Percentiles rank a stretch among this genome's conserved stretches.
Evolutionary conservation across 2,329 filamentous ascomycete genomes (phyloP).

Genomic region (Botrytis pseudocinerea): DNA sequence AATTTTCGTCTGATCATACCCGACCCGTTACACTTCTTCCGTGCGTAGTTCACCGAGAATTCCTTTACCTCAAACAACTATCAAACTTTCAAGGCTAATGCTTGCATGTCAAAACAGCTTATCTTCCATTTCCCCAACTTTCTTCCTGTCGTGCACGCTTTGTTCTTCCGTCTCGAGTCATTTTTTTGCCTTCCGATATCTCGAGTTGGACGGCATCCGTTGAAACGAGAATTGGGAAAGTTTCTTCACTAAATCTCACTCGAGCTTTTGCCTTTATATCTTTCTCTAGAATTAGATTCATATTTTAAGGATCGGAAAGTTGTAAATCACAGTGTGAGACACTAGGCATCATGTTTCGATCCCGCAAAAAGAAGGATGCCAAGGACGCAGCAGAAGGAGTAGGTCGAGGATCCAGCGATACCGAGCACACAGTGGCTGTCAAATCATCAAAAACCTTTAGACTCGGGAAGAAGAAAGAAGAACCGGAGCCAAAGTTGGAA

Average conservation of each 20-base stretch:
- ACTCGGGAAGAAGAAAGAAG: conserved; percentile 54
- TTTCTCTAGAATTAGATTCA: not conserved
- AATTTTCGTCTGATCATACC: conserved; percentile 16
- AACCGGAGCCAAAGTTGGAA: conserved; percentile 59
- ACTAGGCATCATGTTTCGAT: conserved; percentile 66
- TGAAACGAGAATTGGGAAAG: conserved; percentile 2
- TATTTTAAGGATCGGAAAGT: not conserved
- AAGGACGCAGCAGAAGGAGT: conserved; percentile 54
- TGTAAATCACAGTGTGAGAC: conserved; percentile 17
- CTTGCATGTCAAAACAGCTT: conserved; percentile 20
- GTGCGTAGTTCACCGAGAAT: conserved; percentile 21
- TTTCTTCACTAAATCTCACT: not conserved
- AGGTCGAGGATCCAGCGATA: conserved; percentile 55
- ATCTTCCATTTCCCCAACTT: conserved; percentile 6
- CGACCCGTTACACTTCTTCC: conserved; percentile 14
- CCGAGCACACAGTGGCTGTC: conserved; percentile 42
- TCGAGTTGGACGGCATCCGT: not conserved
- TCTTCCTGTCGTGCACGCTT: conserved; percentile 5
- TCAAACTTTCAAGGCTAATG: conserved; percentile 22
- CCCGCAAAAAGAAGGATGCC: conserved; percentile 70
- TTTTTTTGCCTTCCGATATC: not conserved
- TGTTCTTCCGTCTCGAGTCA: not conserved
- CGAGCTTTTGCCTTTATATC: not conserved
- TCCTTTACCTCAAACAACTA: conserved; percentile 4
- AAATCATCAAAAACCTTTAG: conserved; percentile 56